phyloP scores from a whole-genome alignment of 2,329 filamentous ascomycete species.

The Penicillium sp. region DNA sequence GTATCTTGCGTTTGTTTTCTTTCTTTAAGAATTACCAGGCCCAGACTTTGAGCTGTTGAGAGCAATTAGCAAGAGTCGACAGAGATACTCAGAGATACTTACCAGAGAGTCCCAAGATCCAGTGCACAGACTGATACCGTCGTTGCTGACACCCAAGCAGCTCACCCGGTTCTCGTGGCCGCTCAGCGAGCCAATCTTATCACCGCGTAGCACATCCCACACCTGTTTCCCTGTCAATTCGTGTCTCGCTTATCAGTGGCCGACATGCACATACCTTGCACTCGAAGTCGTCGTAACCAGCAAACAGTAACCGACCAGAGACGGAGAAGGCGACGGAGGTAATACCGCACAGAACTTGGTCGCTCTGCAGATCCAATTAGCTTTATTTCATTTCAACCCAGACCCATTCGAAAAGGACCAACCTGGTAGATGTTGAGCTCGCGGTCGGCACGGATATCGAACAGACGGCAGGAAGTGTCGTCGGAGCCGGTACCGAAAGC shows the following conservation, averaged over 20 bases:
- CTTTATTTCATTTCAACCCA: not conserved
- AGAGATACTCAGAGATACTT: no score
- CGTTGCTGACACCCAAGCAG: slow-evolving; percentile 97
- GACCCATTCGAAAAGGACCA: slow-evolving; percentile 23
- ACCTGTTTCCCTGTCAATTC: slow-evolving; percentile 56
- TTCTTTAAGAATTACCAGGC: slow-evolving; percentile 56
- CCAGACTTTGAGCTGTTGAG: slow-evolving; percentile 74
- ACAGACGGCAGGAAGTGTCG: slow-evolving; percentile 92
- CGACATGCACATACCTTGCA: slow-evolving; percentile 74
- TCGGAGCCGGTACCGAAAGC: slow-evolving; percentile 97
- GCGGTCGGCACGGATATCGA: slow-evolving; percentile 94
- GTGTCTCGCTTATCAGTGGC: not conserved
- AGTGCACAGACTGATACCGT: slow-evolving; percentile 97
- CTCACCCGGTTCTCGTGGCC: slow-evolving; percentile 98
- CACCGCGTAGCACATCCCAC: slow-evolving; percentile 93
- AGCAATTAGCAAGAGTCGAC: slow-evolving; percentile 13
- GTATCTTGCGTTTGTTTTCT: slow-evolving; percentile 32
- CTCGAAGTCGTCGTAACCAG: slow-evolving; percentile 97
- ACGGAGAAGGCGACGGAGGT: slow-evolving; percentile 98
- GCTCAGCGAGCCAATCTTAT: slow-evolving; percentile 93
- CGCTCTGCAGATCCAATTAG: slow-evolving; percentile 58
- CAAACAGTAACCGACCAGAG: slow-evolving; percentile 88
- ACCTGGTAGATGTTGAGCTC: slow-evolving; percentile 65
- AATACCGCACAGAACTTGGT: slow-evolving; percentile 95
- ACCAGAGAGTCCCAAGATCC: slow-evolving; percentile 99